Conservation (phyloP, 2,329 filamentous ascomycete species). For the Colletotrichum destructivum region DNA sequence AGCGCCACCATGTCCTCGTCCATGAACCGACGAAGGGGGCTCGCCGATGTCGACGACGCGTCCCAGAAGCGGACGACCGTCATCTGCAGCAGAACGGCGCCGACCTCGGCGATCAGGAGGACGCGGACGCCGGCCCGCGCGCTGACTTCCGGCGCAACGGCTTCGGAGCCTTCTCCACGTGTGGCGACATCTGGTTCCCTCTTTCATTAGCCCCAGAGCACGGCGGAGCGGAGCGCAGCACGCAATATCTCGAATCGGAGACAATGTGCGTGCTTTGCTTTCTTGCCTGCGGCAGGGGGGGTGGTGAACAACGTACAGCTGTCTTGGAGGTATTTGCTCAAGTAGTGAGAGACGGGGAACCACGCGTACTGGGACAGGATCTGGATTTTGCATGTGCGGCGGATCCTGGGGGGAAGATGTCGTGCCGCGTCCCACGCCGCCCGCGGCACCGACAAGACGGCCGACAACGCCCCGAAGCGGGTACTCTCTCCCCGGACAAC, state of each 20-base stretch:
- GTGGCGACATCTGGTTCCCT: background rate
- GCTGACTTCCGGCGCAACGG: background rate
- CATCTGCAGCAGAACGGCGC: slow-evolving; percentile 6
- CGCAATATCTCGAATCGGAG: no score
- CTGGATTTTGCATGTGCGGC: slow-evolving; percentile 18
- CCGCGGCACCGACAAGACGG: background rate
- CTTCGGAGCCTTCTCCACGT: background rate
- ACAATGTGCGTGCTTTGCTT: no score
- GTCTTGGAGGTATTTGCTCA: slow-evolving; percentile 7
- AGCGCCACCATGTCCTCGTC: slow-evolving; percentile 10
- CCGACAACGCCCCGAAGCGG: background rate
- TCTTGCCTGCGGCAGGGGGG: no score
- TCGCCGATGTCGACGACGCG: background rate
- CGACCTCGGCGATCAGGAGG: slow-evolving; percentile 6
- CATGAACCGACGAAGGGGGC: background rate
- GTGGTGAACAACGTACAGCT: background rate
- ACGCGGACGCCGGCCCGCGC: slow-evolving; percentile 9
- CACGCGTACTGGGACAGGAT: slow-evolving; percentile 15
- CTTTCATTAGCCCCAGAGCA: background rate
- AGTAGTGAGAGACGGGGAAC: slow-evolving; percentile 18
- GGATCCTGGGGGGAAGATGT: background rate
- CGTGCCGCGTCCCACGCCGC: background rate
- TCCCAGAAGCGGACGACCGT: slow-evolving; percentile 1
- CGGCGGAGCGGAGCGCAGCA: background rate
- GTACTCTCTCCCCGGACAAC: background rate